These are phyloP conservation scores for Entomortierella beljakovae DNA, from an alignment of 192 early-diverging fungal genomes.

Conservation along the genomic window DNA sequence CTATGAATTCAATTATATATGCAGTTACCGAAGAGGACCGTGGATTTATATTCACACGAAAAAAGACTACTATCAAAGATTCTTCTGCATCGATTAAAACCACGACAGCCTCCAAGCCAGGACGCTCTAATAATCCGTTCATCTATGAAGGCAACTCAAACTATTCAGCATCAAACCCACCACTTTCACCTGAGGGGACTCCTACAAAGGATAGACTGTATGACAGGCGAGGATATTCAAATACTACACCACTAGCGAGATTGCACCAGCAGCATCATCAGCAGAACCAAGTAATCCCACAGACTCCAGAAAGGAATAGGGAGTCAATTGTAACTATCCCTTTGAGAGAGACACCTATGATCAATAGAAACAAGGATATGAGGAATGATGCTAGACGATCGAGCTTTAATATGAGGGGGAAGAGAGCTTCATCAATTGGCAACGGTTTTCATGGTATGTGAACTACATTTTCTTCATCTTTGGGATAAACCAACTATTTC, in stretches of 20 bases:
- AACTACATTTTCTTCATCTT: neutral
- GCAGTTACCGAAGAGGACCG: constrained; percentile 47
- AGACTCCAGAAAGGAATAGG: constrained; percentile 17
- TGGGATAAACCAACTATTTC: no score
- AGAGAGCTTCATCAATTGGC: constrained; percentile 49
- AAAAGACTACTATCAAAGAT: constrained; percentile 6
- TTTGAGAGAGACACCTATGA: constrained; percentile 50
- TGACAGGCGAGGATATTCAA: neutral
- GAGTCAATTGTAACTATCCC: constrained; percentile 35
- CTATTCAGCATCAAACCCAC: constrained; percentile 11
- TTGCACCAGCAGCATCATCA: neutral
- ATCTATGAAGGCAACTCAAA: neutral
- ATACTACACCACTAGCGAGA: neutral
- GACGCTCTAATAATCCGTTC: neutral
- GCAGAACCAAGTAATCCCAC: neutral
- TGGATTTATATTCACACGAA: constrained; percentile 47
- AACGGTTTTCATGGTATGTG: constrained; percentile 36
- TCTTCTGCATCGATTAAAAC: neutral
- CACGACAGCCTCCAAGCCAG: neutral
- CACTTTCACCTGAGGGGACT: constrained; percentile 30
- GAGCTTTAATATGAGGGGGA: constrained; percentile 37
- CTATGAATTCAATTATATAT: no score
- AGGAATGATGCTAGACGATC: constrained; percentile 34
- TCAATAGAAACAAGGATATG: constrained; percentile 49
- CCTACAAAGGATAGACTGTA: constrained; percentile 18